Base-by-base conservation (phyloP, 75 land plant genomes). In the Isoetes taiwanensis region DNA sequence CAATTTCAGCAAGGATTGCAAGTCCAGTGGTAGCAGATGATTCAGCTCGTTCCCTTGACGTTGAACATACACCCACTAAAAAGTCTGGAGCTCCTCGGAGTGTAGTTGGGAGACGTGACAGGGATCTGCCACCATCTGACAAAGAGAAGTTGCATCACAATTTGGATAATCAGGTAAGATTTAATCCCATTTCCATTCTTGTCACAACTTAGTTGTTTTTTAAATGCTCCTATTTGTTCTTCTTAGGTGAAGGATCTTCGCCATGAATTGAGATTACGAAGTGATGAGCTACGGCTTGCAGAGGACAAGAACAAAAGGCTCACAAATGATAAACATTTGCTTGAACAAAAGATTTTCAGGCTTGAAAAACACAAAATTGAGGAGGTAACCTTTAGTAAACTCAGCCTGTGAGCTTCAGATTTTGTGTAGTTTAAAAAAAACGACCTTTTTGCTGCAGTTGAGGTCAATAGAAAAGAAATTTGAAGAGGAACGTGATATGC, bases 341-440 rank as follows among this genome's bases (percentile, higher is more conserved):
- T 87, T 46, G 96, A 84, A 48, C 86, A 93, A 53, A 84, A 75
- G 48, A 50, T 93, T 50, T 32, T 42, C 11, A 74, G 81, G 41
- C 75, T 86, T 27, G 96, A 94, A 34, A 79, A 56, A 57, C 79
- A 74, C 62, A 78, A 78, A 53, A 33, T 54, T 30, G 75, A 79
- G 23, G 90, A 87, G 89, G 85, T 87, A 56, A 19, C 9, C 20
- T 48, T 20, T 12, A 12, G 8, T 30, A 2, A 1, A 16, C 2
- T 38, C 14, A 29, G 30, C 11, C 1, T 5, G 6, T 56, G 69
- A 84, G 87, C 50, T 69, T 29, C 57, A 62, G 28, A 32, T 29
- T 54, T 66, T 29, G 11, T 24, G 14, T 26, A 11, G 30, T n/a
- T 50, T 61, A 20, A 28, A 3, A 54, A 37, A 9, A 9, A 37